phyloP scores from a whole-genome alignment of 2,329 filamentous ascomycete genomes.

The Parascedosporium putredinis region DNA sequence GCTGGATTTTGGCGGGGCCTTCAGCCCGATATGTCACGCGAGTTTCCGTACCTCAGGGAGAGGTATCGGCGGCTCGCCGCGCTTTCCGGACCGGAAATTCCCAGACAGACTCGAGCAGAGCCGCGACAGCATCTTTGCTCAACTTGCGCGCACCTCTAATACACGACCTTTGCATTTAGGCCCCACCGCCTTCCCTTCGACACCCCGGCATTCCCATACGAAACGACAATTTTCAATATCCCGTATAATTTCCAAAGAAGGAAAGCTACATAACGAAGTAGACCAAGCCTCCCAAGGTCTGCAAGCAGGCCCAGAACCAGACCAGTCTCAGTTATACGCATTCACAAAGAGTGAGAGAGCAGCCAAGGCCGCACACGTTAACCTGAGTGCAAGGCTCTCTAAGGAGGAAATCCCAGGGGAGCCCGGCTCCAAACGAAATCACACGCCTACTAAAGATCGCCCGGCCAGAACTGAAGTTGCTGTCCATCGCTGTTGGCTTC shows the following conservation, averaged over 20 bases:
- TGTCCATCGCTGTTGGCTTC: constrained; percentile 71
- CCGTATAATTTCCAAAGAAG: constrained; percentile 5
- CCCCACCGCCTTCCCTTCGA: background rate
- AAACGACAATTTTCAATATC: background rate
- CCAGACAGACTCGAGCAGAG: background rate
- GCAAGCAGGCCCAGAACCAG: constrained; percentile 23
- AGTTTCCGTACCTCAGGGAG: too few relatives aligned
- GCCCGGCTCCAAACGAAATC: constrained; percentile 63
- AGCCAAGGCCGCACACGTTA: constrained; percentile 75
- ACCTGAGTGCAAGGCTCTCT: constrained; percentile 76
- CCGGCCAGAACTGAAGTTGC: constrained; percentile 67
- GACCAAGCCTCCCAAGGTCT: too few relatives aligned
- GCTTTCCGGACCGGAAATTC: background rate
- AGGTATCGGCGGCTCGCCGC: too few relatives aligned
- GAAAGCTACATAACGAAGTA: too few relatives aligned
- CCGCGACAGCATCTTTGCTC: too few relatives aligned
- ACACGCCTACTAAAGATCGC: constrained; percentile 85
- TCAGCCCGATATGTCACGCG: background rate
- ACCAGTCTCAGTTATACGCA: constrained; percentile 23
- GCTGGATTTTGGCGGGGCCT: background rate
- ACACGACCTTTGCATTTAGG: background rate
- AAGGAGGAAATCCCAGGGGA: constrained; percentile 58
- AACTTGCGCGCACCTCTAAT: too few relatives aligned
- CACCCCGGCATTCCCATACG: background rate
- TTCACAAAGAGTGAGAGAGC: constrained; percentile 72